These are phyloP conservation scores for Massariosphaeria phaeospora DNA, from an alignment of 495 filamentous ascomycete genomes.

Conservation along the genomic window DNA sequence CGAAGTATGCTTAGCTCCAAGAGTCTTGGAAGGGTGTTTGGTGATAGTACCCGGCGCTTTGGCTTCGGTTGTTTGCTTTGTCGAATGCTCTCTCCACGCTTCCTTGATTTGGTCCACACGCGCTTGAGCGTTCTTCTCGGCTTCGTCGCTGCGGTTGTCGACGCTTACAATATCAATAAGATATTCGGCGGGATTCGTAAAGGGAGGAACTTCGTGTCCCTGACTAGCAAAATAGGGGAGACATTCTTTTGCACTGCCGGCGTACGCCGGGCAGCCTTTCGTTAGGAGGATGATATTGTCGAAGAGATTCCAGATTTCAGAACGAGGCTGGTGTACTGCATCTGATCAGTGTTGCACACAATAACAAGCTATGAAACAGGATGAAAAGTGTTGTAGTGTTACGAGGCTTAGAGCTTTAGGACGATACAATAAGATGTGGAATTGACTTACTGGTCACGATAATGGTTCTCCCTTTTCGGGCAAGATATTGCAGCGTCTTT, in stretches of 20 bases:
- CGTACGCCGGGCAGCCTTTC: slow-evolving; percentile 60
- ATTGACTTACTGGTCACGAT: slow-evolving; percentile 51
- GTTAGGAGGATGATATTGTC: slow-evolving; percentile 62
- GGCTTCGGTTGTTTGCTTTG: background rate
- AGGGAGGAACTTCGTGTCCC: slow-evolving; percentile 56
- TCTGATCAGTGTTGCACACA: background rate
- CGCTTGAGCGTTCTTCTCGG: slow-evolving; percentile 52
- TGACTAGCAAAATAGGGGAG: slow-evolving; percentile 54
- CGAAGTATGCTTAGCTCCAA: slow-evolving; percentile 21
- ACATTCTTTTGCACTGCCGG: slow-evolving; percentile 50
- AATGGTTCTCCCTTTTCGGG: slow-evolving; percentile 62
- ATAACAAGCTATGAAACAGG: background rate
- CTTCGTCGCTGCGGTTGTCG: slow-evolving; percentile 58
- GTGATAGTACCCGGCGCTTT: background rate
- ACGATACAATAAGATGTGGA: background rate
- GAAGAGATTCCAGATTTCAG: slow-evolving; percentile 71
- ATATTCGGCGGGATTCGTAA: slow-evolving; percentile 71
- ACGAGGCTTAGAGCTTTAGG: background rate
- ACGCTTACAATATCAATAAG: slow-evolving; percentile 66
- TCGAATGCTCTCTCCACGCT: slow-evolving; percentile 46
- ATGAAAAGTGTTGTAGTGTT: no score
- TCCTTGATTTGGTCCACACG: slow-evolving; percentile 53
- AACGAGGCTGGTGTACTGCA: slow-evolving; percentile 61
- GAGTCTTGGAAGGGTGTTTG: slow-evolving; percentile 18
- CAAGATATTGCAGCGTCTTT: slow-evolving; percentile 60